Conservation (phyloP, 352 stramenopile species). For the Phytophthora pisi region DNA sequence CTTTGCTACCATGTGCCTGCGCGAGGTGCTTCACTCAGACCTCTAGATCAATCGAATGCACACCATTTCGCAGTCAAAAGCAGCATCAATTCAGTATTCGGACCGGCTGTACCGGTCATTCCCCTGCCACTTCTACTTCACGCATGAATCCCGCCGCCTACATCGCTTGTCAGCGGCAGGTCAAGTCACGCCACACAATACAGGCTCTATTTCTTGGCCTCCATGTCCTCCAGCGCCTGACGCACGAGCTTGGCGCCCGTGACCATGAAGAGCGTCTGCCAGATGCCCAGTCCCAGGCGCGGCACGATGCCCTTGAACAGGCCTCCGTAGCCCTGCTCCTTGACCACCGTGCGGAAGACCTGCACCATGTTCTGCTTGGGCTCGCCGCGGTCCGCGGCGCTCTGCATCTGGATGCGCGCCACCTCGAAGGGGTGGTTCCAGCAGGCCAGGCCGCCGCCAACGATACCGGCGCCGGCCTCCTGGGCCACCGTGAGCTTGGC, state of each 20-base stretch:
- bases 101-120: constrained; percentile 20
- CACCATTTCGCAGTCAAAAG: neutral
- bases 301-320: constrained; percentile 93
- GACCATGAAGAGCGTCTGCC: constrained; percentile 94
- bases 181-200: constrained; percentile 2
- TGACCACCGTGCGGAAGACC: constrained; percentile 87
- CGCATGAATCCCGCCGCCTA: neutral
- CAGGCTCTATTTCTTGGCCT: constrained; percentile 42
- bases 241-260: constrained; percentile 91
- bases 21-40: constrained; percentile 62
- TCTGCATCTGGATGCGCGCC: constrained; percentile 93
- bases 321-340: constrained; percentile 79
- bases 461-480: constrained; percentile 84
- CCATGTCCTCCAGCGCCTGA: constrained; percentile 75
- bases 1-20: constrained; percentile 85
- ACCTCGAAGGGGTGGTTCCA: constrained; percentile 95
- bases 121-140: constrained; percentile 3
- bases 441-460: constrained; percentile 86
- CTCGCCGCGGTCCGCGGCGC: constrained; percentile 85
- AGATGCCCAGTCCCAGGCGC: constrained; percentile 85
- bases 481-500: constrained; percentile 90
- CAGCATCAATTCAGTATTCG: constrained; percentile 26
- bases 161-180: neutral
- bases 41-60: constrained; percentile 34
- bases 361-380: constrained; percentile 91